A percentile compares a stretch with the other conserved stretches of the same genome.
phyloP scores from a whole-genome alignment of 73 alveolate genomes.

The Paraurostyla sp. region DNA sequence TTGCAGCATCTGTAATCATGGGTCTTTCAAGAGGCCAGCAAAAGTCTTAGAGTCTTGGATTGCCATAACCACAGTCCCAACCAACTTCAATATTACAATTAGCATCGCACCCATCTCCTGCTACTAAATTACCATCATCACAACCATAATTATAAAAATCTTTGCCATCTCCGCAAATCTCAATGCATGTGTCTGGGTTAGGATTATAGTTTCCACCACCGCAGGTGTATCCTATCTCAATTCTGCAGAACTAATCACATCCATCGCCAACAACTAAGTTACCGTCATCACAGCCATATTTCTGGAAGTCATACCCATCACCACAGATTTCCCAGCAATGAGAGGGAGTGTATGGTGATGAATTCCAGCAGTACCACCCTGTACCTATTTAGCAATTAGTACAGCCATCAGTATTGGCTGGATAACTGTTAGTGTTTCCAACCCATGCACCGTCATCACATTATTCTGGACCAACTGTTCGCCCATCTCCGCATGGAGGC shows the following conservation, averaged over 20 bases:
- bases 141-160: slow-evolving; percentile 46
- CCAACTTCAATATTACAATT: slow-evolving; percentile 58
- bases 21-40: slow-evolving; percentile 42
- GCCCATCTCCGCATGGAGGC: slow-evolving; percentile 58
- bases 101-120: slow-evolving; percentile 60
- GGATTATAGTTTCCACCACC: slow-evolving; percentile 42
- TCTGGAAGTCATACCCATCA: slow-evolving; percentile 24
- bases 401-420: slow-evolving; percentile 41
- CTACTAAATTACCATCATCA: slow-evolving; percentile 53
- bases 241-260: slow-evolving; percentile 61
- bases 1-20: slow-evolving; percentile 4
- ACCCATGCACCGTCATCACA: slow-evolving; percentile 63
- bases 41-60: slow-evolving; percentile 29
- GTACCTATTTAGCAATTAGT: neutral
- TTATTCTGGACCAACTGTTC: slow-evolving; percentile 46
- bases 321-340: slow-evolving; percentile 52
- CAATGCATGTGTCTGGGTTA: slow-evolving; percentile 49
- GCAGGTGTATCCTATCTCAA: slow-evolving; percentile 67
- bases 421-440: neutral
- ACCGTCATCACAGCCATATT: slow-evolving; percentile 62
- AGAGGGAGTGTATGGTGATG: slow-evolving; percentile 41
- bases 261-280: slow-evolving; percentile 56
- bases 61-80: slow-evolving; percentile 60
- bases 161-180: slow-evolving; percentile 62
- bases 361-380: slow-evolving; percentile 46